phyloP scores from a whole-genome alignment of 371 early-diverging fungal species.

The Saksenaea vasiformis region DNA sequence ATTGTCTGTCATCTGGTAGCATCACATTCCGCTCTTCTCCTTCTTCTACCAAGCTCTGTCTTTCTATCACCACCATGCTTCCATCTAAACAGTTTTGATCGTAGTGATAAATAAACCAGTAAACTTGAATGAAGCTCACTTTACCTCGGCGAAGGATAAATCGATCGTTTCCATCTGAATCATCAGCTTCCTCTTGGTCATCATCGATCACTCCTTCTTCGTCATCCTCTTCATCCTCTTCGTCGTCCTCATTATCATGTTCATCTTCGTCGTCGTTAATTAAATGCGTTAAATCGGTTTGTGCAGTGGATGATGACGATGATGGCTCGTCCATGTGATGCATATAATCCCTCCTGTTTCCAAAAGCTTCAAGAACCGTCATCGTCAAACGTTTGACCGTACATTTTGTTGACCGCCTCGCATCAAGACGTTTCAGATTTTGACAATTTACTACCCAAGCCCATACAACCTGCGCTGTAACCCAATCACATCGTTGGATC shows the following conservation, averaged over 20 bases:
- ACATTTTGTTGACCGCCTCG: constrained; percentile 47
- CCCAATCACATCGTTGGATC: constrained; percentile 62
- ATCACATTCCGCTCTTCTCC: constrained; percentile 10
- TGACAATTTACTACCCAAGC: constrained; percentile 42
- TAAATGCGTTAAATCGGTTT: background rate
- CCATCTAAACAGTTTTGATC: background rate
- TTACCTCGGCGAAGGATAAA: constrained; percentile 13
- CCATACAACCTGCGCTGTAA: constrained; percentile 54
- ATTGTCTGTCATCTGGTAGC: background rate
- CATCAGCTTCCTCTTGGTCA: background rate
- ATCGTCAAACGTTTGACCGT: constrained; percentile 33
- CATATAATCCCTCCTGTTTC: background rate
- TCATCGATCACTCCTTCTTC: background rate
- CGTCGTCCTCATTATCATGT: constrained; percentile 10
- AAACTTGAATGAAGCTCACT: background rate
- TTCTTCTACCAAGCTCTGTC: constrained; percentile 5
- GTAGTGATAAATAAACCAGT: background rate
- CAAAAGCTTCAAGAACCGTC: constrained; percentile 16
- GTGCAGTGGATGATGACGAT: constrained; percentile 3
- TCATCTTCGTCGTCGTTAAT: background rate
- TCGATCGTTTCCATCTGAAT: constrained; percentile 2
- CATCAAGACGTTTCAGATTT: constrained; percentile 44
- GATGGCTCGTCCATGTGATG: background rate
- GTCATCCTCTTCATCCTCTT: background rate
- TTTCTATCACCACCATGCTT: background rate